These are phyloP conservation scores for Colletotrichum sp. DNA, from an alignment of 2,329 filamentous ascomycete genomes.

Conservation along the genomic window DNA sequence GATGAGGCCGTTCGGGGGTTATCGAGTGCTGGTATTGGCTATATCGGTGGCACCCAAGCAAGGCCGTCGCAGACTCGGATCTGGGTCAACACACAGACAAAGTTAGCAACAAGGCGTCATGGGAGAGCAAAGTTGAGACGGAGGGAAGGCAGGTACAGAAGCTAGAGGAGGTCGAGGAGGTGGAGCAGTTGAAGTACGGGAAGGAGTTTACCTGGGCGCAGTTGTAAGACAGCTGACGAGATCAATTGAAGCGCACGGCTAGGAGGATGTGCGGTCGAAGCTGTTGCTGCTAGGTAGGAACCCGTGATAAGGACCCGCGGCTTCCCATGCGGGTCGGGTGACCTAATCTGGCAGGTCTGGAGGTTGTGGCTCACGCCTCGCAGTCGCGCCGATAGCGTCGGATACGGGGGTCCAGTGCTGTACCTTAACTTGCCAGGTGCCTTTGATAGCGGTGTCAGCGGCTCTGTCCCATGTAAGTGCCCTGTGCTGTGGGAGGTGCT, in stretches of 20 bases:
- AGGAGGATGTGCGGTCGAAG: constrained; percentile 14
- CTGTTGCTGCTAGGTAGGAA: constrained; percentile 18
- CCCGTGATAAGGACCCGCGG: constrained; percentile 21
- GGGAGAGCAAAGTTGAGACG: neutral
- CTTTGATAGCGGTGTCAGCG: neutral
- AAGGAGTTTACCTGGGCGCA: constrained; percentile 6
- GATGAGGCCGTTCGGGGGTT: neutral
- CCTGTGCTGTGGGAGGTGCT: neutral
- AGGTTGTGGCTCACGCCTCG: constrained; percentile 10
- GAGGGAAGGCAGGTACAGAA: neutral
- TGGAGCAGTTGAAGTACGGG: neutral
- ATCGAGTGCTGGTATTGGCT: neutral
- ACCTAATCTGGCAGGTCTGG: constrained; percentile 23
- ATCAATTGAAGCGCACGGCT: constrained; percentile 19
- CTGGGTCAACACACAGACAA: constrained; percentile 17
- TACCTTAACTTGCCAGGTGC: neutral
- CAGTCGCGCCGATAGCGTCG: constrained; percentile 3
- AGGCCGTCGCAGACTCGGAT: constrained; percentile 10
- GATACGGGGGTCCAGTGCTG: neutral
- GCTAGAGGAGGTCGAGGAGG: neutral
- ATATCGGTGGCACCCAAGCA: constrained; percentile 13
- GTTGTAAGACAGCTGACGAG: constrained; percentile 21
- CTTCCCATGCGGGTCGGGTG: constrained; percentile 19
- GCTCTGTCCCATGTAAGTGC: neutral
- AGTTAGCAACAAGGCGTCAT: constrained; percentile 14